These are phyloP conservation scores for Zanthoxylum bungeanum DNA, from an alignment of 345 rosid species.

Conservation along the genomic window DNA sequence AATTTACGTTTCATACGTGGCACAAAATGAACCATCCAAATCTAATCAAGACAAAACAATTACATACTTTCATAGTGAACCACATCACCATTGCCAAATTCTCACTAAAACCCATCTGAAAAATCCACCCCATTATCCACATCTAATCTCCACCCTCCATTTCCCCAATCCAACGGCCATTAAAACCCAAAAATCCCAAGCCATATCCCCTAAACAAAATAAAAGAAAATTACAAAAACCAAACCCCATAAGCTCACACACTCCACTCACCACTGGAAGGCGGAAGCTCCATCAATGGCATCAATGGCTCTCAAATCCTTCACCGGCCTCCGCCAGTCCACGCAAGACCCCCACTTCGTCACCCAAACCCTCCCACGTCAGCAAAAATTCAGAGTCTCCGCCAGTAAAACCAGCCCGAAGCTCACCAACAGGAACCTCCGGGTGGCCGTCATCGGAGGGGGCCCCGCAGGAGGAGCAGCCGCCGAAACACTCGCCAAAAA, in stretches of 20 bases:
- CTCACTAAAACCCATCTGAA: constrained; percentile 5
- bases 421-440: constrained; percentile 70
- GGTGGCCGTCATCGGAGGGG: constrained; percentile 91
- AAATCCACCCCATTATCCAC: constrained; percentile 50
- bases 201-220: constrained; percentile 45
- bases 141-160: constrained; percentile 46
- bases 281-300: constrained; percentile 32
- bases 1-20: no score
- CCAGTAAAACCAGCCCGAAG: constrained; percentile 58
- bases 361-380: constrained; percentile 17
- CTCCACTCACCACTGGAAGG: neutral
- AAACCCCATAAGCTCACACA: neutral
- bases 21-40: neutral
- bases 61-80: neutral
- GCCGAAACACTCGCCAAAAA: constrained; percentile 81
- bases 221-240: neutral
- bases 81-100: neutral
- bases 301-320: constrained; percentile 68
- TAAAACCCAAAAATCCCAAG: constrained; percentile 34
- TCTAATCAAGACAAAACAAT: neutral
- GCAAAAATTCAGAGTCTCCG: constrained; percentile 27
- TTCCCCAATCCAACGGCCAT: constrained; percentile 40
- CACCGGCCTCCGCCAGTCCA: constrained; percentile 68
- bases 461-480: constrained; percentile 84
- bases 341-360: constrained; percentile 34